Evolutionary conservation across 2,329 filamentous ascomycete genomes (phyloP).

Genomic region (Amauroascus verrucosus): DNA sequence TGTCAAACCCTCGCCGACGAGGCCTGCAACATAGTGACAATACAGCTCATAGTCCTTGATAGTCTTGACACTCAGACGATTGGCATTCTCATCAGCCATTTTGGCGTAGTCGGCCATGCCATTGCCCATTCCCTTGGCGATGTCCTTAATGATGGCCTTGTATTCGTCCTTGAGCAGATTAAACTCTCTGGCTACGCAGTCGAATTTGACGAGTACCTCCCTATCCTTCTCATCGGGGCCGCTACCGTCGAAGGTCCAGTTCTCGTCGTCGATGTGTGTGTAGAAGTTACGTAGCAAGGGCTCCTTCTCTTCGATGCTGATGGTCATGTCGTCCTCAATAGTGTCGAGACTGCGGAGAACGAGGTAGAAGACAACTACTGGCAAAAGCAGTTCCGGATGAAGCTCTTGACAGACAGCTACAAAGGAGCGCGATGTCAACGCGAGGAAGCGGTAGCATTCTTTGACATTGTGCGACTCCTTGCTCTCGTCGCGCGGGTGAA

Average conservation of each 20-base stretch:
- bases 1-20: not conserved
- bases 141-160: not conserved
- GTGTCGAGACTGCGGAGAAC: not conserved
- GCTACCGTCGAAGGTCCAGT: not conserved
- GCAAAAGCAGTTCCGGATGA: not conserved
- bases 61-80: not conserved
- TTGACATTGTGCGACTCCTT: not conserved
- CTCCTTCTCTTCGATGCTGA: not conserved
- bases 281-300: not conserved
- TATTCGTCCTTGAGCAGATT: not conserved
- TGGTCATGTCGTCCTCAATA: not conserved
- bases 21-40: not conserved
- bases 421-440: not conserved
- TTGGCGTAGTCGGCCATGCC: not conserved
- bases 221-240: not conserved
- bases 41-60: not conserved
- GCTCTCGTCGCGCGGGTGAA: not conserved
- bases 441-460: not conserved
- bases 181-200: not conserved
- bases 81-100: not conserved
- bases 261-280: not conserved
- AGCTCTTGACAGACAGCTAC: not conserved
- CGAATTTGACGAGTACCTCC: not conserved
- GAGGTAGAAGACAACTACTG: not conserved
- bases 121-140: not conserved